These are phyloP conservation scores for Amanita polypyramis DNA, from an alignment of 768 basidiomycete species.

Conservation along the genomic window DNA sequence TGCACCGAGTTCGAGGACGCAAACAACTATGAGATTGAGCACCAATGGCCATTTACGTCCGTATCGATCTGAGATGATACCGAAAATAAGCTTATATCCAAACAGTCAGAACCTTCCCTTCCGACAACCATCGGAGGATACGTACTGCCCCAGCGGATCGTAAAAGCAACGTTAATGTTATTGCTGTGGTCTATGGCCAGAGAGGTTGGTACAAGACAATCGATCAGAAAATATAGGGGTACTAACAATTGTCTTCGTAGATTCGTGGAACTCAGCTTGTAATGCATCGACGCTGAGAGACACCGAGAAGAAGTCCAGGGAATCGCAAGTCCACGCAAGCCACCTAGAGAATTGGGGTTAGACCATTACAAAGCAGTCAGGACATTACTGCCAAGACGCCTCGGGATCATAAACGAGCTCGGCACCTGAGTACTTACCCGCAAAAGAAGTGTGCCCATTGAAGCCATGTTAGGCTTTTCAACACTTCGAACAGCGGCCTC, in stretches of 20 bases:
- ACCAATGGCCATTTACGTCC: conserved; percentile 94
- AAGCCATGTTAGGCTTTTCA: conserved; percentile 31
- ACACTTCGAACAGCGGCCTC: conserved; percentile 30
- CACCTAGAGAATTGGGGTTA: conserved; percentile 12
- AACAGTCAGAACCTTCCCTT: not conserved
- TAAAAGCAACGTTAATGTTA: conserved; percentile 91
- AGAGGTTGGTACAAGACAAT: not conserved
- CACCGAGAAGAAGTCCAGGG: conserved; percentile 20
- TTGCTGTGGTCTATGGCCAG: conserved; percentile 50
- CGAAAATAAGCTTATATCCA: conserved; percentile 50
- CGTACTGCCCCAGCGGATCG: conserved; percentile 63
- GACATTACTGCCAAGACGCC: no score
- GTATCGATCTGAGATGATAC: conserved; percentile 77
- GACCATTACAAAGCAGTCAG: no score
- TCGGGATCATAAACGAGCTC: no score
- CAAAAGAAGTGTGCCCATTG: conserved; percentile 50
- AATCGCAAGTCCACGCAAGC: conserved; percentile 20
- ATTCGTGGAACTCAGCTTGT: conserved; percentile 13
- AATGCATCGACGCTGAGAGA: conserved; percentile 16
- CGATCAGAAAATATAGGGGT: not conserved
- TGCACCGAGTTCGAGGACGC: conserved; percentile 64
- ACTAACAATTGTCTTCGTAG: conserved; percentile 16
- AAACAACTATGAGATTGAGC: conserved; percentile 59
- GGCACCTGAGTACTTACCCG: conserved; percentile 36
- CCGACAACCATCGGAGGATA: conserved; percentile 11